phyloP scores from a whole-genome alignment of 768 basidiomycete genomes.

The Agrocybe pediades region DNA sequence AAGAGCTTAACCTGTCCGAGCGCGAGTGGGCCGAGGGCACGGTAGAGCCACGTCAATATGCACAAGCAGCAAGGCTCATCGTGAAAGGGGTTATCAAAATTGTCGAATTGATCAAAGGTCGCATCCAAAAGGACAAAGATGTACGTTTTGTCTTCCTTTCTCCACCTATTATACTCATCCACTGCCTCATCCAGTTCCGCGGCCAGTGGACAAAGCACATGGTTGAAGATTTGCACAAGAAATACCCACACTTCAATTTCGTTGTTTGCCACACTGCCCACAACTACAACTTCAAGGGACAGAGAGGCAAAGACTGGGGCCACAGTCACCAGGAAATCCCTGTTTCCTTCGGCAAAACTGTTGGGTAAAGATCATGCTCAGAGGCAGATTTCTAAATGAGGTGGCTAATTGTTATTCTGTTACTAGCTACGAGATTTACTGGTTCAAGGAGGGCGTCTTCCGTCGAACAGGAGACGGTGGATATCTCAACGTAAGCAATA shows the following conservation, averaged over 20 bases:
- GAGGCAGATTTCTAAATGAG: background rate
- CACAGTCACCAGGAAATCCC: slow-evolving; percentile 26
- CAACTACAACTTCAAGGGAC: slow-evolving; percentile 18
- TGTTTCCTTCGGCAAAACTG: slow-evolving; percentile 16
- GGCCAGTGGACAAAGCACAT: background rate
- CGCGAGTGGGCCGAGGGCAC: background rate
- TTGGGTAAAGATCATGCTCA: slow-evolving; percentile 11
- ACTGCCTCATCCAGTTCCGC: background rate
- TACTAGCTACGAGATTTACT: slow-evolving; percentile 23
- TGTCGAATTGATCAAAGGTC: background rate
- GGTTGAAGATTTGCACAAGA: background rate
- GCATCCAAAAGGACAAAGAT: background rate
- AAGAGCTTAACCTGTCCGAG: background rate
- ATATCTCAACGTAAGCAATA: slow-evolving; percentile 21
- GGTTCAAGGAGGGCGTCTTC: slow-evolving; percentile 22
- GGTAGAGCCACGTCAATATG: background rate
- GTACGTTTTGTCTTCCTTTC: background rate
- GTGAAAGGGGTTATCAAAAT: background rate
- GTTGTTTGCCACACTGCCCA: slow-evolving; percentile 23
- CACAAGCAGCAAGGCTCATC: background rate
- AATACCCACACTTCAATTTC: slow-evolving; percentile 18
- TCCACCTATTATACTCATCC: background rate
- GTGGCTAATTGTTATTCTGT: background rate
- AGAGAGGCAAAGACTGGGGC: slow-evolving; percentile 23
- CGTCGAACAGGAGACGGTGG: slow-evolving; percentile 22